Evolutionary conservation across 345 rosid genomes (phyloP), one percentile per base, ranked within the genome.

Genomic region (Dovyalis caffra): DNA sequence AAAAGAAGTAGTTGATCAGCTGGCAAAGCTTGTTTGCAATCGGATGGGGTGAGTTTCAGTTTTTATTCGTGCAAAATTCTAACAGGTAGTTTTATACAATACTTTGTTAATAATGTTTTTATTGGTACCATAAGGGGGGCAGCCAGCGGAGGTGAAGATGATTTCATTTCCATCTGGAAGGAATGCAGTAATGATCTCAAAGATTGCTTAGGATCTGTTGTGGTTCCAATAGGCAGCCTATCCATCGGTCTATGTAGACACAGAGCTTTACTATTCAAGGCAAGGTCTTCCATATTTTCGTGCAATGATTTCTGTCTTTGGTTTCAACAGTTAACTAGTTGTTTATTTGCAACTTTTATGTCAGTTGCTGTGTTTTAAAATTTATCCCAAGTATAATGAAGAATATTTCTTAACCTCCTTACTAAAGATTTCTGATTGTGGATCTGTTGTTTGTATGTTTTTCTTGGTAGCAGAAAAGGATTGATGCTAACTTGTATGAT

Each of bases 241-340:
- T 90, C 94, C 43, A 80, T 83, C 85, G 99, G 99, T 79, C 90
- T 92, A 74, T 96, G 99, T 90, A 87, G 97, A 83, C 98, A 96
- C 83, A 94, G 99, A 74, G 88, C 97, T 80, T 84, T 93, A 79
- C 86, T 96, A 74, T 96, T 96, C 87, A 96, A 96, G 86, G 99
- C 93, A 69, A 43, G 64, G 34, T 45, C 40, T 33, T 15, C 62
- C 47, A 14, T 61, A 8, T 47, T 47, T 32, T 74, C n/a, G 26
- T 0, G 34, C 43, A 21, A 3, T 33, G 9, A 12, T 38, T 60
- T 29, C 31, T 37, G 1, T 40, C 16, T 61, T 43, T 26, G 37
- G 8, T 61, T 28, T 40, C 23, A 10, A 20, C 21, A 10, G 9
- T 63, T 29, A 21, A 34, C n/a, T 21, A 56, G 6, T n/a, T 11